A percentile compares a stretch with the other conserved stretches of the same genome.
phyloP scores from a whole-genome alignment of 768 basidiomycete species.

The Tylopilus felleus region DNA sequence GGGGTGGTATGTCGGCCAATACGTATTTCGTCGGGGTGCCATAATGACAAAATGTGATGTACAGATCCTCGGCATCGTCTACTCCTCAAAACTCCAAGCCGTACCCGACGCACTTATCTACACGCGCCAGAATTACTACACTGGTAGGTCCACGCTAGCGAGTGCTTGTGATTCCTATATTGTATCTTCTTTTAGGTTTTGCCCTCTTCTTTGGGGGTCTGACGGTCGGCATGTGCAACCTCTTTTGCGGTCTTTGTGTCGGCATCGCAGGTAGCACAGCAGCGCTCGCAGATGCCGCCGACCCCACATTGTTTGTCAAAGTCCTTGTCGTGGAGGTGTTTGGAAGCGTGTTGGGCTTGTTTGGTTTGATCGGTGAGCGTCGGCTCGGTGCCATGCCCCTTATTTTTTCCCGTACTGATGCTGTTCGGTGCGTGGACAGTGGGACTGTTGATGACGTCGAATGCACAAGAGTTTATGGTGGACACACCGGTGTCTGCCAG shows the following conservation, averaged over 20 bases:
- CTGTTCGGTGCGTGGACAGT: slow-evolving; percentile 40
- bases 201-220: slow-evolving; percentile 97
- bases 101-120: slow-evolving; percentile 70
- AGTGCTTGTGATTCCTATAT: not conserved
- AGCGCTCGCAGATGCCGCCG: slow-evolving; percentile 91
- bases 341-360: slow-evolving; percentile 86
- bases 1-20: slow-evolving; percentile 84
- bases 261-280: slow-evolving; percentile 95
- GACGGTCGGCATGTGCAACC: slow-evolving; percentile 90
- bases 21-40: not conserved
- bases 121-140: slow-evolving; percentile 88
- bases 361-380: slow-evolving; percentile 81
- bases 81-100: slow-evolving; percentile 70
- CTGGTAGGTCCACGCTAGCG: slow-evolving; percentile 40
- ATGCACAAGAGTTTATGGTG: slow-evolving; percentile 56
- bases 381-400: not conserved
- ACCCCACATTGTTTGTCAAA: slow-evolving; percentile 93
- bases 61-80: slow-evolving; percentile 95
- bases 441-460: slow-evolving; percentile 74
- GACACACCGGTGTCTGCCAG: slow-evolving; percentile 27
- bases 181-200: slow-evolving; percentile 51
- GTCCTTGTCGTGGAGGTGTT: slow-evolving; percentile 96
- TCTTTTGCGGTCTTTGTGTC: slow-evolving; percentile 91
- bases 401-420: not conserved
- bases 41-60: not conserved